Percentiles rank a stretch among this genome's conserved stretches.
phyloP scores from a whole-genome alignment of 2,329 filamentous ascomycete genomes.

The Fonsecaea monophora region DNA sequence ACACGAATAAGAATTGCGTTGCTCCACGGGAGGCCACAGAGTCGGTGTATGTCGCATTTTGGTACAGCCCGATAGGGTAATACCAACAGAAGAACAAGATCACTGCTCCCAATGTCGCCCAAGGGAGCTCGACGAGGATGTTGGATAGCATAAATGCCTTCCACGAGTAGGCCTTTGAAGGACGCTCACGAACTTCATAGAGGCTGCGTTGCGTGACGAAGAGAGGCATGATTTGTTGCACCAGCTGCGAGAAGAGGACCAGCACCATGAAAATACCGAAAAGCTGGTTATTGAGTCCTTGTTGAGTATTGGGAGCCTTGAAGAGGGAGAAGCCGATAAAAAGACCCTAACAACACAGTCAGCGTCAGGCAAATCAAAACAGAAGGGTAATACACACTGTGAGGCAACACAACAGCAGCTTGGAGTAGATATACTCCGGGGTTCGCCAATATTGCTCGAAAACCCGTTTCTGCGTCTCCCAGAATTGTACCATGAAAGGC shows the following conservation, averaged over 20 bases:
- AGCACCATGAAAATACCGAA: constrained; percentile 42
- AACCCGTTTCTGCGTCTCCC: constrained; percentile 72
- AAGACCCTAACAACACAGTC: constrained; percentile 44
- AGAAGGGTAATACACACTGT: constrained; percentile 22
- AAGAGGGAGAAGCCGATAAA: constrained; percentile 42
- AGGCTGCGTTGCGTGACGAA: constrained; percentile 65
- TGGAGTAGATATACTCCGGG: constrained; percentile 84
- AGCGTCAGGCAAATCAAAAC: background rate
- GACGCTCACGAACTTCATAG: constrained; percentile 66
- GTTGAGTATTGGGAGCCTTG: constrained; percentile 33
- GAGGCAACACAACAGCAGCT: constrained; percentile 71
- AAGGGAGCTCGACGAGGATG: constrained; percentile 74
- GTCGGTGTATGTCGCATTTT: constrained; percentile 63
- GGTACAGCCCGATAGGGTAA: constrained; percentile 64
- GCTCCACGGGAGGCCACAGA: constrained; percentile 73
- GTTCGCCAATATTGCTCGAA: constrained; percentile 92
- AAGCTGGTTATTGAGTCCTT: constrained; percentile 41
- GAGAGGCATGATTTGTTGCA: constrained; percentile 61
- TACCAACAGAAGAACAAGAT: constrained; percentile 72
- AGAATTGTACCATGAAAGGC: constrained; percentile 71
- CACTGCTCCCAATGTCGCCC: constrained; percentile 66
- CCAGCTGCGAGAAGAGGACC: constrained; percentile 39
- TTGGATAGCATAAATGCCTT: constrained; percentile 74
- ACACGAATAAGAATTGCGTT: constrained; percentile 69
- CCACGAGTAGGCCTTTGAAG: constrained; percentile 77